Conservation (phyloP, 2,329 filamentous ascomycete genomes). For the Fusarium ramigenum region DNA sequence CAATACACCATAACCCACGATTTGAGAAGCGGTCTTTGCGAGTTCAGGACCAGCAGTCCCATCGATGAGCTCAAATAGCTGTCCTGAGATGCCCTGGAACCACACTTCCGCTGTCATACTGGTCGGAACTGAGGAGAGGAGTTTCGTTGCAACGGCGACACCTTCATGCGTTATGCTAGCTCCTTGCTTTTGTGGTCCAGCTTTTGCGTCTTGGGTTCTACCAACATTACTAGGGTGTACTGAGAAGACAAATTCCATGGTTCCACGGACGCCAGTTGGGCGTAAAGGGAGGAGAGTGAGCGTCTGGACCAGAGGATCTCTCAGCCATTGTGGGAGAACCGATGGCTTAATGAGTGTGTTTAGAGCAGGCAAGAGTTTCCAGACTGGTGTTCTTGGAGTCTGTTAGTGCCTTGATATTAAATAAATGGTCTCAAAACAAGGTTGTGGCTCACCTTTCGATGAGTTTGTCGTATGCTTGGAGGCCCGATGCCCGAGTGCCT, state of each 20-base stretch:
- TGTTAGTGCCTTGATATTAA: slow-evolving; percentile 1
- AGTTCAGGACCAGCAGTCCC: slow-evolving; percentile 54
- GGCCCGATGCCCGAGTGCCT: slow-evolving; percentile 47
- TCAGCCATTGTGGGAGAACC: slow-evolving; percentile 68
- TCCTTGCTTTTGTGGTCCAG: slow-evolving; percentile 62
- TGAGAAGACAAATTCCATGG: slow-evolving; percentile 76
- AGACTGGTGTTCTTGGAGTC: slow-evolving; percentile 50
- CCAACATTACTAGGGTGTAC: slow-evolving; percentile 67
- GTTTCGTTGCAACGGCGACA: slow-evolving; percentile 67
- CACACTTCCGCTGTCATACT: slow-evolving; percentile 64
- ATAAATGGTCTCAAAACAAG: neutral
- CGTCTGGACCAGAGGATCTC: slow-evolving; percentile 62
- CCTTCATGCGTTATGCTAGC: slow-evolving; percentile 75
- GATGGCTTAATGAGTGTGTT: slow-evolving; percentile 72
- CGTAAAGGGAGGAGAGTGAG: slow-evolving; percentile 70
- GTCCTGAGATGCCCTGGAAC: slow-evolving; percentile 68
- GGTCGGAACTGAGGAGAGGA: slow-evolving; percentile 68
- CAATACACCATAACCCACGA: slow-evolving; percentile 67
- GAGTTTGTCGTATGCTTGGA: slow-evolving; percentile 56
- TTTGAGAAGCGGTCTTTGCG: slow-evolving; percentile 49
- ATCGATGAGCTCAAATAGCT: slow-evolving; percentile 70
- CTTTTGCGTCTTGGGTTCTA: slow-evolving; percentile 50
- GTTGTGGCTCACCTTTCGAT: slow-evolving; percentile 56
- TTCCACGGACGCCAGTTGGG: slow-evolving; percentile 70
- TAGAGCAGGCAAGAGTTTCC: slow-evolving; percentile 67